These are phyloP conservation scores for Conticribra weissflogii DNA, from an alignment of 108 stramenopile species.

Conservation along the genomic window DNA sequence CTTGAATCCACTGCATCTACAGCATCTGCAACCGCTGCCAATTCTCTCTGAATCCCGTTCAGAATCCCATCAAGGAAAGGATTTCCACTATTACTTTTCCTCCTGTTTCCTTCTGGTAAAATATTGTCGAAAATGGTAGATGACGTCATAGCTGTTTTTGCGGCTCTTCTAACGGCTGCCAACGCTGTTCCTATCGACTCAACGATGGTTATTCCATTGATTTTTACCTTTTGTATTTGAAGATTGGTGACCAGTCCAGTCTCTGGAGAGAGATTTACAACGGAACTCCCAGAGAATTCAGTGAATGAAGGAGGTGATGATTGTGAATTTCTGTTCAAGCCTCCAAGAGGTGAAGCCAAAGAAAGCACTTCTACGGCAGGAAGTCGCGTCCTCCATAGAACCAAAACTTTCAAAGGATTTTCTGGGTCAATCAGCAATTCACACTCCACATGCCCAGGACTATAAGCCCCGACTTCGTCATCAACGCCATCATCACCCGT, in stretches of 20 bases:
- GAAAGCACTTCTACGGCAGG: constrained; percentile 10
- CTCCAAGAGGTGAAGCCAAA: not conserved
- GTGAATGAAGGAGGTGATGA: constrained; percentile 14
- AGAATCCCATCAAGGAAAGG: constrained; percentile 35
- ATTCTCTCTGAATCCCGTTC: constrained; percentile 22
- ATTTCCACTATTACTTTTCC: constrained; percentile 22
- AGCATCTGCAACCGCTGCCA: constrained; percentile 31
- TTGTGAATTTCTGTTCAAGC: not conserved
- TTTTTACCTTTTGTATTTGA: constrained; percentile 32
- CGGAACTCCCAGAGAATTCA: constrained; percentile 34
- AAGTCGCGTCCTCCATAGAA: constrained; percentile 39
- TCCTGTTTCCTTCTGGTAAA: not conserved
- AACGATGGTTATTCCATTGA: constrained; percentile 29
- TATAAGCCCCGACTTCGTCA: too few species aligned
- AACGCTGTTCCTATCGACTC: constrained; percentile 35
- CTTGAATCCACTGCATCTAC: constrained; percentile 34
- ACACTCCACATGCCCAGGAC: constrained; percentile 35
- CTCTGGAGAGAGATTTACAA: constrained; percentile 10
- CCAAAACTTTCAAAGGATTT: constrained; percentile 31
- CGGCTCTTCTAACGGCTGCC: constrained; percentile 31
- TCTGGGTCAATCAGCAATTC: constrained; percentile 41
- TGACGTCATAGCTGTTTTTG: constrained; percentile 20
- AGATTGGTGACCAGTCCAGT: constrained; percentile 33
- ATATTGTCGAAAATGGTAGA: constrained; percentile 24
- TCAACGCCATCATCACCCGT: too few species aligned